Evolutionary conservation across 1,284 basidiomycete genomes (phyloP).

Genomic region (Fereydounia khargensis): DNA sequence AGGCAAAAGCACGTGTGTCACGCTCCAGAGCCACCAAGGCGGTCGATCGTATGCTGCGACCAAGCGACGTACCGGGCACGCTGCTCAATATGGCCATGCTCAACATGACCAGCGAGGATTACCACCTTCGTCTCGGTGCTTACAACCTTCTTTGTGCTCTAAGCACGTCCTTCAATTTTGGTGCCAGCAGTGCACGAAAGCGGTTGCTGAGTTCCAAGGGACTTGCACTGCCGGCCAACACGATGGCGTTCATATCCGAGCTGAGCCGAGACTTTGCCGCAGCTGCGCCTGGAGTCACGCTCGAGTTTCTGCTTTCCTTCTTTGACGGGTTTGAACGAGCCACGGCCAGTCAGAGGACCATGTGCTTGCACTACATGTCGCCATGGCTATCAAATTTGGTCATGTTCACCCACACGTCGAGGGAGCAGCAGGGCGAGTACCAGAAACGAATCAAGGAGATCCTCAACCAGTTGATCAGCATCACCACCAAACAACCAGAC

Average conservation of each 20-base stretch:
- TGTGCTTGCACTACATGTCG: conserved; percentile 48
- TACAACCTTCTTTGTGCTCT: conserved; percentile 53
- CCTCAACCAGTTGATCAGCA: conserved; percentile 46
- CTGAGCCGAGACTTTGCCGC: conserved; percentile 50
- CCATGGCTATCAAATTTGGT: conserved; percentile 51
- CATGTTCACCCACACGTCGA: conserved; percentile 44
- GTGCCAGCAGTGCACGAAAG: conserved; percentile 42
- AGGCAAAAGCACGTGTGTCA: conserved; percentile 47
- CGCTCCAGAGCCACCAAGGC: conserved; percentile 36
- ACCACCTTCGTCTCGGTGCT: conserved; percentile 38
- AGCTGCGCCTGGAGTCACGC: conserved; percentile 47
- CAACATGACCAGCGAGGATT: conserved; percentile 49
- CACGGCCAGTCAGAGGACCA: conserved; percentile 43
- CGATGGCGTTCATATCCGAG: conserved; percentile 46
- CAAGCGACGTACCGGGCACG: conserved; percentile 50
- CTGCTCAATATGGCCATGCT: conserved; percentile 55
- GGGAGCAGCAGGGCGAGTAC: conserved; percentile 48
- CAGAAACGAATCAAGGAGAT: conserved; percentile 52
- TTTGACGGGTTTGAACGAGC: conserved; percentile 51
- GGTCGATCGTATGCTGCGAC: conserved; percentile 39
- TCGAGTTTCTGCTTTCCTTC: conserved; percentile 51
- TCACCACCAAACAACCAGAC: conserved; percentile 50
- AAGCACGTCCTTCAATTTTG: conserved; percentile 53
- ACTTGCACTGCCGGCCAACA: conserved; percentile 49
- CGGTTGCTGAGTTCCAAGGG: conserved; percentile 42